These are phyloP conservation scores for Ceratocystiopsis sp. DNA, from an alignment of 2,329 filamentous ascomycete genomes.

Conservation along the genomic window DNA sequence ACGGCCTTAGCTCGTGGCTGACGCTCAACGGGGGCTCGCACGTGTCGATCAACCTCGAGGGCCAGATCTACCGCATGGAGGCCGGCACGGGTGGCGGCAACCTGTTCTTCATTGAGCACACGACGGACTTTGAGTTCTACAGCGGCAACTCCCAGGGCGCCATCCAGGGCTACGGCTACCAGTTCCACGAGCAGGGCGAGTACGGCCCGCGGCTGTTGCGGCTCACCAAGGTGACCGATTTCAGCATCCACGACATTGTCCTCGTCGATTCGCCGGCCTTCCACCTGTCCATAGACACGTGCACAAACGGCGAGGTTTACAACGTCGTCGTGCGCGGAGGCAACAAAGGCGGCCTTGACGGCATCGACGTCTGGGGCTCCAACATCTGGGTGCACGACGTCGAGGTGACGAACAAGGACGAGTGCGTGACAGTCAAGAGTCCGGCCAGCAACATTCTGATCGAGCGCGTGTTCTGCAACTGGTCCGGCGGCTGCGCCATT, in stretches of 20 bases:
- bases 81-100: slow-evolving; percentile 8
- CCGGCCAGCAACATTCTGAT: slow-evolving; percentile 36
- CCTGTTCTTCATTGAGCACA: slow-evolving; percentile 13
- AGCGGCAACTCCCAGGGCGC: slow-evolving; percentile 25
- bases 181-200: slow-evolving; percentile 20
- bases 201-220: slow-evolving; percentile 28
- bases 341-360: slow-evolving; percentile 34
- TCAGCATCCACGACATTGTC: slow-evolving; percentile 29
- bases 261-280: slow-evolving; percentile 23
- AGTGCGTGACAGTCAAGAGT: slow-evolving; percentile 24
- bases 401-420: slow-evolving; percentile 45
- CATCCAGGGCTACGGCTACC: slow-evolving; percentile 31
- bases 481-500: slow-evolving; percentile 37
- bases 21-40: too few relatives aligned
- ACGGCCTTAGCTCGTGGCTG: too few relatives aligned
- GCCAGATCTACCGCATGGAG: slow-evolving; percentile 8
- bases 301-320: slow-evolving; percentile 32
- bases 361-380: slow-evolving; percentile 34
- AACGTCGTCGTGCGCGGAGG: slow-evolving; percentile 35
- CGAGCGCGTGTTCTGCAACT: slow-evolving; percentile 45
- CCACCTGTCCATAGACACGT: slow-evolving; percentile 15
- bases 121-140: slow-evolving; percentile 29
- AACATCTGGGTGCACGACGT: slow-evolving; percentile 44
- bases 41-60: slow-evolving; percentile 2
- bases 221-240: slow-evolving; percentile 24